Evolutionary conservation across 306 rosid genomes (phyloP).

Genomic region (Dryas octopetala): DNA sequence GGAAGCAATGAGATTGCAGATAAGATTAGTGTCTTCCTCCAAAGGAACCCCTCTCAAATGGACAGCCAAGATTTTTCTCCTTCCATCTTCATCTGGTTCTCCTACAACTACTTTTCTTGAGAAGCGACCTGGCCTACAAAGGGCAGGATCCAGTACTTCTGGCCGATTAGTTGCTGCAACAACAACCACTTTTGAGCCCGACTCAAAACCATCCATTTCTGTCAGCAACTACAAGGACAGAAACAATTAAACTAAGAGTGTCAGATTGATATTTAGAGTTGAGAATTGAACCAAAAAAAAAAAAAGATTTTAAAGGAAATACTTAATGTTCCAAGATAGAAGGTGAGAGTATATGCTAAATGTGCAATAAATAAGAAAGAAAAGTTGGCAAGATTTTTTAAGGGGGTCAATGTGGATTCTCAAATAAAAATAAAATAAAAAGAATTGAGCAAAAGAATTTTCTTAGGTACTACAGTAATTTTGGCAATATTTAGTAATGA

Average conservation of each 20-base stretch:
- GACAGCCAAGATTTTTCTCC: slow-evolving; percentile 86
- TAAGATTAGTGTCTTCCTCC: slow-evolving; percentile 66
- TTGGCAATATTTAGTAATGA: not conserved
- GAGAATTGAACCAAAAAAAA: not conserved
- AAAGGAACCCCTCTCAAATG: slow-evolving; percentile 91
- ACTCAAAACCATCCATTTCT: slow-evolving; percentile 99
- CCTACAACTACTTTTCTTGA: slow-evolving; percentile 90
- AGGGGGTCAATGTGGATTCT: not conserved
- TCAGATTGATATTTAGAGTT: not conserved
- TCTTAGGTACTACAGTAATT: not conserved
- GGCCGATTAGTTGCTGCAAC: slow-evolving; percentile 97
- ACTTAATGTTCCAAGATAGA: not conserved
- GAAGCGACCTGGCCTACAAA: slow-evolving; percentile 97
- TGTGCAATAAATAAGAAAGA: not conserved
- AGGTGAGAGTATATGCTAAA: slow-evolving; percentile 9
- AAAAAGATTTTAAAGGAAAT: not conserved
- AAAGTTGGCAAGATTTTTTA: not conserved
- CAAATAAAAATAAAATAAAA: not conserved
- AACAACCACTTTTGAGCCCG: slow-evolving; percentile 80
- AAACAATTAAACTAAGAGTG: slow-evolving; percentile 12
- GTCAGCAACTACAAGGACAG: slow-evolving; percentile 66
- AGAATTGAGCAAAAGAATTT: not conserved
- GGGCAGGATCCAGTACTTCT: slow-evolving; percentile 90
- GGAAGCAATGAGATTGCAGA: slow-evolving; percentile 77
- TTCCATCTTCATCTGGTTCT: slow-evolving; percentile 91